phyloP scores from a whole-genome alignment of 108 stramenopile genomes.

The Aurantiochytrium sp. region DNA sequence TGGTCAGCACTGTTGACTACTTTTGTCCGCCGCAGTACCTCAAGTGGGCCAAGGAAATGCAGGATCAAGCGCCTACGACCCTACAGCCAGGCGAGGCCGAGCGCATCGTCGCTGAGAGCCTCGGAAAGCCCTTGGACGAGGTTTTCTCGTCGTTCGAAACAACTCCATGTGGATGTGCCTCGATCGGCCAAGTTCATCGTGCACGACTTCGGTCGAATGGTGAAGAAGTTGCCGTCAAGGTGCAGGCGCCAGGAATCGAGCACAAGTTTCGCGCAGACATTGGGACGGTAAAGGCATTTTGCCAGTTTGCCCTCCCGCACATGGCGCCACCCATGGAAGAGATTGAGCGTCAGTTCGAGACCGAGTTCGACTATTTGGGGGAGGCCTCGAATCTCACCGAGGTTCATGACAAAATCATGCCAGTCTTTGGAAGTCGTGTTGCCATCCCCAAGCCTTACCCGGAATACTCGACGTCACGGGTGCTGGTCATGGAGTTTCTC shows the following conservation, averaged over 20 bases:
- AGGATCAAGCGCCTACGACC: slow-evolving; percentile 40
- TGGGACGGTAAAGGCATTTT: slow-evolving; percentile 27
- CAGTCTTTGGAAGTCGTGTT: slow-evolving; percentile 42
- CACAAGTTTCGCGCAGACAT: slow-evolving; percentile 44
- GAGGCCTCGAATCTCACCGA: slow-evolving; percentile 60
- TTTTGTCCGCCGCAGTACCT: slow-evolving; percentile 41
- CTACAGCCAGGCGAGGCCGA: slow-evolving; percentile 27
- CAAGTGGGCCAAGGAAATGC: slow-evolving; percentile 26
- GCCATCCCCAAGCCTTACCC: slow-evolving; percentile 59
- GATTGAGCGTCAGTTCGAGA: slow-evolving; percentile 80
- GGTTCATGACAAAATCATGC: slow-evolving; percentile 58
- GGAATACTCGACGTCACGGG: slow-evolving; percentile 60
- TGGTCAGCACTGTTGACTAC: slow-evolving; percentile 40
- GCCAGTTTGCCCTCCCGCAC: slow-evolving; percentile 70
- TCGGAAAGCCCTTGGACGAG: slow-evolving; percentile 17
- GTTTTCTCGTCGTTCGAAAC: slow-evolving; percentile 33
- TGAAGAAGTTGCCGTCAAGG: slow-evolving; percentile 42
- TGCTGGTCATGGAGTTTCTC: slow-evolving; percentile 73
- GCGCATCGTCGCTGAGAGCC: slow-evolving; percentile 31
- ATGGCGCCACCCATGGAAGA: slow-evolving; percentile 73
- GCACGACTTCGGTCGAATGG: not conserved
- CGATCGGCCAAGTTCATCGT: slow-evolving; percentile 40
- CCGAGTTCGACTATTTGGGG: slow-evolving; percentile 79
- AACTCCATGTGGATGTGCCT: slow-evolving; percentile 32
- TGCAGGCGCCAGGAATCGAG: slow-evolving; percentile 44